A percentile compares a stretch with the other conserved stretches of the same genome.
These are phyloP conservation scores for Fusarium virguliforme DNA, from an alignment of 2,329 filamentous ascomycete species.

Conservation along the genomic window DNA sequence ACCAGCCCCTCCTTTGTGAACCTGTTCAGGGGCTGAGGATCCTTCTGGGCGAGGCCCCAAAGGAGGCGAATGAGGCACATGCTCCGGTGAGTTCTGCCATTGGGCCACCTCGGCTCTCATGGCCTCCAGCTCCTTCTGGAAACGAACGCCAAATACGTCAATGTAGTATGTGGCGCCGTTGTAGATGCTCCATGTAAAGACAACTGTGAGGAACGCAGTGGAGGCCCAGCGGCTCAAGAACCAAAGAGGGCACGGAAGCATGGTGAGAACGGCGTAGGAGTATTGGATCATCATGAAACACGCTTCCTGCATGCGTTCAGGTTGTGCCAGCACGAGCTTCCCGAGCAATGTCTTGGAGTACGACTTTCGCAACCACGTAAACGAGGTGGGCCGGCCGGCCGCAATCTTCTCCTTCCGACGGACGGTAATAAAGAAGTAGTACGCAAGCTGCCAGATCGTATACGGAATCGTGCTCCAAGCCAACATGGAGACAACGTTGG, in stretches of 20 bases:
- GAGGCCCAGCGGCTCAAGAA: conserved; percentile 91
- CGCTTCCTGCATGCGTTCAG: conserved; percentile 82
- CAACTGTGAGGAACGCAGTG: conserved; percentile 79
- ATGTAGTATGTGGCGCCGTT: conserved; percentile 99
- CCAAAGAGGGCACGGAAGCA: conserved; percentile 95
- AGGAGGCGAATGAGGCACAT: conserved; percentile 57
- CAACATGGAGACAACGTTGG: conserved; percentile 85
- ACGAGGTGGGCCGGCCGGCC: conserved; percentile 94
- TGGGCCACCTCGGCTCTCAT: conserved; percentile 91
- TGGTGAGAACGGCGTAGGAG: conserved; percentile 88
- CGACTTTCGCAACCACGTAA: conserved; percentile 94
- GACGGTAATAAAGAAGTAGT: conserved; percentile 96
- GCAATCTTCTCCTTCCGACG: conserved; percentile 96
- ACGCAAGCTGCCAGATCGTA: conserved; percentile 90
- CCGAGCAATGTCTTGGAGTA: conserved; percentile 94
- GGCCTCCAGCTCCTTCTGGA: conserved; percentile 95
- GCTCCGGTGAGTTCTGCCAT: conserved; percentile 79
- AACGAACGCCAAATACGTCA: conserved; percentile 95
- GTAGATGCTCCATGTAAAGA: conserved; percentile 97
- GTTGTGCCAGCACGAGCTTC: conserved; percentile 84
- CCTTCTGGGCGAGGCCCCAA: conserved; percentile 53
- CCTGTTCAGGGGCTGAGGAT: conserved; percentile 25
- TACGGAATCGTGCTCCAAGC: conserved; percentile 96
- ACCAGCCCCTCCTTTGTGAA: conserved; percentile 32
- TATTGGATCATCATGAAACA: conserved; percentile 99